phyloP scores from a whole-genome alignment of 179 eudicot genomes.

The Patellifolia procumbens region DNA sequence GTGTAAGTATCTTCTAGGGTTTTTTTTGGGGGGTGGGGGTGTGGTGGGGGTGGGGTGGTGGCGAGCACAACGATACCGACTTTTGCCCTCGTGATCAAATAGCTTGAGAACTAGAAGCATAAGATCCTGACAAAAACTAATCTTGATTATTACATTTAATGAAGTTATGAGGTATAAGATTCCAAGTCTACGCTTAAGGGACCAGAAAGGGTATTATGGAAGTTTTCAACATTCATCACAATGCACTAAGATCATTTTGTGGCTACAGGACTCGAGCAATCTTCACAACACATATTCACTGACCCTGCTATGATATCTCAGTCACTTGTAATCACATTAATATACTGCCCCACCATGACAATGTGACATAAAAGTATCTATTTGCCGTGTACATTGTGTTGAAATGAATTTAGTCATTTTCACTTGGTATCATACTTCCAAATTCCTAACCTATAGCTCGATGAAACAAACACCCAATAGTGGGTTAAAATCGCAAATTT shows the following conservation, averaged over 20 bases:
- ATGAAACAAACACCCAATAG: too few species aligned
- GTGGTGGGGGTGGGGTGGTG: too few species aligned
- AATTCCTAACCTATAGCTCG: neutral
- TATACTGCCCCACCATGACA: conserved; percentile 1
- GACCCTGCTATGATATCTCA: neutral
- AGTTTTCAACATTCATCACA: neutral
- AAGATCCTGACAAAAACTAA: neutral
- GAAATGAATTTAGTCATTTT: neutral
- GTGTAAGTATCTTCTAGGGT: too few species aligned
- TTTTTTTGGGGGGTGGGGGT: too few species aligned
- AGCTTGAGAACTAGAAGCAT: neutral
- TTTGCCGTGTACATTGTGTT: neutral
- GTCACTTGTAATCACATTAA: neutral
- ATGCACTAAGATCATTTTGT: neutral
- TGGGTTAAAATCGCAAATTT: neutral
- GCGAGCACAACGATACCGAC: neutral
- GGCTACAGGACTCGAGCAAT: neutral
- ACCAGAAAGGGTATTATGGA: neutral
- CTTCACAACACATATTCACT: neutral
- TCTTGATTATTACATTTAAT: neutral
- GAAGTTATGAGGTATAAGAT: neutral
- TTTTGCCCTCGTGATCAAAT: neutral
- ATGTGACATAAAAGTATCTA: neutral
- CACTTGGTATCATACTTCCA: neutral
- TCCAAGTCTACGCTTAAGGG: neutral